Conservation (phyloP, 2,329 filamentous ascomycete species). For the Sporothrix pseudoabietina region DNA sequence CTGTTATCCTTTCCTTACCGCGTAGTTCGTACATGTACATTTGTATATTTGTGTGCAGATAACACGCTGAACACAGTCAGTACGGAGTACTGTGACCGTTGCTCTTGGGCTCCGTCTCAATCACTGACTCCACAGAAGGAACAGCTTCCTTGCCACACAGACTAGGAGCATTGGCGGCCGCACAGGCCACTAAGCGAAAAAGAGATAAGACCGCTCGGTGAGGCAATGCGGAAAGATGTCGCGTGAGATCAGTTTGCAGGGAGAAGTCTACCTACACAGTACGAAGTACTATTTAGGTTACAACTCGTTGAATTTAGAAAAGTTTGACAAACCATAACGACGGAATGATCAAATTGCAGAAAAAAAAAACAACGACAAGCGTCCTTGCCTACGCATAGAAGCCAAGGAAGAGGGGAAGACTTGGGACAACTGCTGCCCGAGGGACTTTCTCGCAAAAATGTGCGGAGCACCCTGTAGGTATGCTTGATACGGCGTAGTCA, state of each 20-base stretch:
- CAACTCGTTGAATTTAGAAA: neutral
- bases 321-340: neutral
- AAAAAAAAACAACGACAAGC: neutral
- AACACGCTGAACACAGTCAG: too few relatives aligned
- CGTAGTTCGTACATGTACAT: neutral
- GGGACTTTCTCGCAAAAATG: neutral
- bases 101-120: neutral
- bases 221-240: conserved; percentile 17
- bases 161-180: neutral
- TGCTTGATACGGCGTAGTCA: too few relatives aligned
- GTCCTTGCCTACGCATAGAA: neutral
- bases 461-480: too few relatives aligned
- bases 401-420: neutral
- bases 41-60: neutral
- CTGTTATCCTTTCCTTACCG: neutral
- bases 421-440: neutral
- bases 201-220: neutral
- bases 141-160: neutral
- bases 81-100: neutral
- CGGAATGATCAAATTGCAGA: neutral
- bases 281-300: too few relatives aligned
- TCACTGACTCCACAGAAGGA: neutral
- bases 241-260: neutral
- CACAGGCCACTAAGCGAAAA: neutral
- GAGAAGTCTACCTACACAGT: too few relatives aligned